Evolutionary conservation across 805 yeast species (phyloP).

Genomic region (Kazachstania taianensis): DNA sequence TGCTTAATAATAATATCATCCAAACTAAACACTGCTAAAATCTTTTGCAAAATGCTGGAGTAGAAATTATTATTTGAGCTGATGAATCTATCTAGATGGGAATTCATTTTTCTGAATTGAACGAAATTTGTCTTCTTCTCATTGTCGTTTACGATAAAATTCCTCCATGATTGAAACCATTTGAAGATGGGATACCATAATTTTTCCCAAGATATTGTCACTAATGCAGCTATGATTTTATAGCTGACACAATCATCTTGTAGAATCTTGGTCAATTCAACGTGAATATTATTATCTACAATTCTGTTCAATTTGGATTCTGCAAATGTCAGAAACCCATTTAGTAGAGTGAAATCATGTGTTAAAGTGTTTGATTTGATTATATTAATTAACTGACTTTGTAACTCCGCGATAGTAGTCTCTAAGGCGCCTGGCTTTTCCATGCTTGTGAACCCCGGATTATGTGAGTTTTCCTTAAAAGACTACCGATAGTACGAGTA

Average conservation of each 20-base stretch:
- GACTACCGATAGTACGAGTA: too few species aligned
- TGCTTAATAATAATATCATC: constrained; percentile 9
- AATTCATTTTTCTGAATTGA: constrained; percentile 48
- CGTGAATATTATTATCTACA: constrained; percentile 4
- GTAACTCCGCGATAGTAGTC: constrained; percentile 10
- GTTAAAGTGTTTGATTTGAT: constrained; percentile 18
- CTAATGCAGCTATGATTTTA: constrained; percentile 13
- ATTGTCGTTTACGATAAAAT: constrained; percentile 9
- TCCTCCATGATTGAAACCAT: constrained; percentile 36
- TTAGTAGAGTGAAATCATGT: constrained; percentile 22
- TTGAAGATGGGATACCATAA: constrained; percentile 58
- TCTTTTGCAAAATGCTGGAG: constrained; percentile 27
- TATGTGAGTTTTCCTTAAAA: too few species aligned
- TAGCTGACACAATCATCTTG: constrained; percentile 2
- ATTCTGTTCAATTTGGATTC: constrained; percentile 21
- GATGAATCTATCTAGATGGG: constrained; percentile 39
- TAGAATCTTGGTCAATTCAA: constrained; percentile 16
- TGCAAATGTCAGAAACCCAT: constrained; percentile 21
- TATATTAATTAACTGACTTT: constrained; percentile 17
- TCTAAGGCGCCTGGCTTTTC: too few species aligned
- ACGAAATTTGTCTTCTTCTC: constrained; percentile 31
- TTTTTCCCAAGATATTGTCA: constrained; percentile 49
- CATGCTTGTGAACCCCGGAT: too few species aligned
- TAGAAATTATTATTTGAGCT: constrained; percentile 42
- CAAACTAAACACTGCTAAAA: constrained; percentile 8